Evolutionary conservation across 352 stramenopile species (phyloP).

Genomic region (Phytophthora chlamydospora): DNA sequence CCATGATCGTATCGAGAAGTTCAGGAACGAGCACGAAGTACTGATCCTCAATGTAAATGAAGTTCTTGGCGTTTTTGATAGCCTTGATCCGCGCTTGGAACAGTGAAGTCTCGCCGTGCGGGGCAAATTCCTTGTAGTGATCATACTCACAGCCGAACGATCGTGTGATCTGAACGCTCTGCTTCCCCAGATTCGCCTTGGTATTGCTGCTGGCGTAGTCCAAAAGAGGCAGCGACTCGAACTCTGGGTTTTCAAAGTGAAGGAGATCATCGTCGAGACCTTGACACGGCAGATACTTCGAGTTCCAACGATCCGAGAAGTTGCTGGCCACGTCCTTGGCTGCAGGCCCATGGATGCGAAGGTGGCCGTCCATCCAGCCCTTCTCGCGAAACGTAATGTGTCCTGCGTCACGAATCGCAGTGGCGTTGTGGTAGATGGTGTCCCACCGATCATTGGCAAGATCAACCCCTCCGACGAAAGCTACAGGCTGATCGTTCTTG

Average conservation of each 20-base stretch:
- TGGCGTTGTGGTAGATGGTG: slow-evolving; percentile 53
- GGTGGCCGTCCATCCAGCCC: slow-evolving; percentile 59
- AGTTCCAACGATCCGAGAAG: slow-evolving; percentile 61
- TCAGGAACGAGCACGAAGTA: slow-evolving; percentile 38
- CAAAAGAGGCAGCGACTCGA: slow-evolving; percentile 14
- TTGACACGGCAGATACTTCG: slow-evolving; percentile 27
- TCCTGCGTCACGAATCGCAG: slow-evolving; percentile 33
- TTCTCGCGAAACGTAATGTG: slow-evolving; percentile 43
- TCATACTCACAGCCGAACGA: slow-evolving; percentile 60
- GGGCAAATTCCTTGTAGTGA: slow-evolving; percentile 55
- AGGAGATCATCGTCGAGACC: slow-evolving; percentile 39
- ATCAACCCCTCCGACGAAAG: slow-evolving; percentile 59
- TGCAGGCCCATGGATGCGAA: slow-evolving; percentile 50
- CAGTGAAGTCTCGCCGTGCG: slow-evolving; percentile 45
- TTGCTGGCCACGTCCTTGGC: slow-evolving; percentile 53
- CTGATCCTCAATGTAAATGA: slow-evolving; percentile 27
- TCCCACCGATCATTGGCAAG: slow-evolving; percentile 62
- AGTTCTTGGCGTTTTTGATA: slow-evolving; percentile 47
- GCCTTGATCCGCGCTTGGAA: slow-evolving; percentile 47
- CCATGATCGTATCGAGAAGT: slow-evolving; percentile 46
- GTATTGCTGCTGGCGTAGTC: slow-evolving; percentile 12
- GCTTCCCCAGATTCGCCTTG: slow-evolving; percentile 8
- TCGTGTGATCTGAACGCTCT: slow-evolving; percentile 46
- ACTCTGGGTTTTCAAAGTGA: slow-evolving; percentile 51
- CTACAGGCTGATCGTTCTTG: slow-evolving; percentile 23